Percentiles rank a stretch among this genome's conserved stretches.
These are phyloP conservation scores for Sugiyamaella novakii DNA, from an alignment of 1,139 yeast species.

Conservation along the genomic window DNA sequence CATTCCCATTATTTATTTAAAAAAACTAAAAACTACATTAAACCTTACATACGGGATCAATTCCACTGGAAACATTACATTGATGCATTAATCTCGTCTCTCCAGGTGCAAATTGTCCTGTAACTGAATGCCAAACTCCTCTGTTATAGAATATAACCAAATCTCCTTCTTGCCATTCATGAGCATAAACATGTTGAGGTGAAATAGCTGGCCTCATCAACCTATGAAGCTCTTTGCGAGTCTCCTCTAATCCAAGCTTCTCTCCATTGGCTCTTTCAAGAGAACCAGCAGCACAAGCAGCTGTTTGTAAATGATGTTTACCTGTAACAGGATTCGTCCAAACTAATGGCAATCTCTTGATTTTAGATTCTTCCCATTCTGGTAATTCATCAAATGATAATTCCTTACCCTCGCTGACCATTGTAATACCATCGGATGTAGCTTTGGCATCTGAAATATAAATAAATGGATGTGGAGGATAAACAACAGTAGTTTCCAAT, in stretches of 20 bases:
- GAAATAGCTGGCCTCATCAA: constrained; percentile 85
- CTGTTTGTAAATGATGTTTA: constrained; percentile 78
- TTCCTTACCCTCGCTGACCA: constrained; percentile 80
- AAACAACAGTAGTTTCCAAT: constrained; percentile 72
- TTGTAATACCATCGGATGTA: constrained; percentile 80
- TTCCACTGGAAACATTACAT: constrained; percentile 83
- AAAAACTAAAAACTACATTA: background rate
- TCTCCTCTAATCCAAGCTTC: constrained; percentile 62
- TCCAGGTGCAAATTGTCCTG: constrained; percentile 78
- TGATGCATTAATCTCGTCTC: constrained; percentile 89
- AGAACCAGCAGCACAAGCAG: constrained; percentile 79
- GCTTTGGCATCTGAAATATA: constrained; percentile 80
- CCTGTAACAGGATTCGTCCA: constrained; percentile 93
- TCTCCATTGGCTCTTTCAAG: constrained; percentile 62
- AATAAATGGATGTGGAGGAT: constrained; percentile 91
- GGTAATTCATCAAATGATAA: constrained; percentile 67
- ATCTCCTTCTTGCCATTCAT: constrained; percentile 81
- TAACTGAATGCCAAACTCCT: constrained; percentile 88
- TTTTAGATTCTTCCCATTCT: constrained; percentile 74
- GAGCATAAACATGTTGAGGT: constrained; percentile 73
- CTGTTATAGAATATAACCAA: constrained; percentile 81
- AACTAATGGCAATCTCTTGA: constrained; percentile 77
- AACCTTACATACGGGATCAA: constrained; percentile 53
- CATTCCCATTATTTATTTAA: background rate
- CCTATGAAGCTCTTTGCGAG: constrained; percentile 67